Conservation (phyloP, 2,329 filamentous ascomycete genomes). For the Sphaerulina populicola region DNA sequence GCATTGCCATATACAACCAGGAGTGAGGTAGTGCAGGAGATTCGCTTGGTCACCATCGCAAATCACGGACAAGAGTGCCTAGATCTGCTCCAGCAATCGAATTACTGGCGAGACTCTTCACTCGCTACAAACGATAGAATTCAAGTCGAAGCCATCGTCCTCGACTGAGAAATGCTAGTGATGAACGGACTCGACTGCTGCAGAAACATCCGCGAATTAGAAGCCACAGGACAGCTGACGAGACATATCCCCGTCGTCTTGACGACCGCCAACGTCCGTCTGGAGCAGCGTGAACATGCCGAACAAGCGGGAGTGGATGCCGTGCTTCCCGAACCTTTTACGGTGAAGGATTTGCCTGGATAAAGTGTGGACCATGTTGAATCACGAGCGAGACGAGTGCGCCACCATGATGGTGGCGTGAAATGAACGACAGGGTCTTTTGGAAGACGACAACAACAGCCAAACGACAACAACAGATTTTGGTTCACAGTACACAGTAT, state of each 20-base stretch:
- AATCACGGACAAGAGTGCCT: conserved; percentile 24
- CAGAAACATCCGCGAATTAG: conserved; percentile 18
- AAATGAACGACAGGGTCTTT: too few relatives aligned
- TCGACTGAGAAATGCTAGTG: conserved; percentile 27
- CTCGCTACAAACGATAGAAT: background rate
- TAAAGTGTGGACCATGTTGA: background rate
- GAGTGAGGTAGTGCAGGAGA: too few relatives aligned
- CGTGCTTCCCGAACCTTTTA: background rate
- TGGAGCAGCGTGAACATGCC: background rate
- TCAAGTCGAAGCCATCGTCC: conserved; percentile 20
- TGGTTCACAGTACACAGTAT: too few relatives aligned
- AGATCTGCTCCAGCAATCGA: conserved; percentile 13
- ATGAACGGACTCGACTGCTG: conserved; percentile 25
- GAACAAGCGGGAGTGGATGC: background rate
- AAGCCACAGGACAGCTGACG: background rate
- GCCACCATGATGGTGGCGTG: too few relatives aligned
- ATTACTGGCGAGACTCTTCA: conserved; percentile 1
- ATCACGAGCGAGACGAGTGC: too few relatives aligned
- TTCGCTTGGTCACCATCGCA: conserved; percentile 20
- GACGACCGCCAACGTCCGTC: background rate
- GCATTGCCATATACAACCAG: conserved; percentile 35
- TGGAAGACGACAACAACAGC: too few relatives aligned
- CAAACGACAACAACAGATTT: too few relatives aligned
- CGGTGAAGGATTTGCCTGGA: background rate
- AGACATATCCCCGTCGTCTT: background rate